Evolutionary conservation across 2,329 filamentous ascomycete species (phyloP).

Genomic region (Verticillium klebahnii): DNA sequence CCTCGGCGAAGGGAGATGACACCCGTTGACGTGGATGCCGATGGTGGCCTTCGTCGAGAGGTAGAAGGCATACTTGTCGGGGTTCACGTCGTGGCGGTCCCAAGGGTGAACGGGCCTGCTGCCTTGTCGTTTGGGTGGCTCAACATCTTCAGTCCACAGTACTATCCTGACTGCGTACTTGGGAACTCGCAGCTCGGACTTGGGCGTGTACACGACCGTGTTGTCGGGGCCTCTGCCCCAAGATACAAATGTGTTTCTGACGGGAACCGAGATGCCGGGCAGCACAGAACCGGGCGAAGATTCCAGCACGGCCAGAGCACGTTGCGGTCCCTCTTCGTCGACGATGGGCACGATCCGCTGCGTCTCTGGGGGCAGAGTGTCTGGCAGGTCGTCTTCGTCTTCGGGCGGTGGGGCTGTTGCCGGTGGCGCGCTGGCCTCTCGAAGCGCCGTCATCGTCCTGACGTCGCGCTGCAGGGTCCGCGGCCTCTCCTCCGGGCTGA

Average conservation of each 20-base stretch:
- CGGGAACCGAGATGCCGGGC: constrained; percentile 55
- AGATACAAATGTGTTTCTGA: constrained; percentile 64
- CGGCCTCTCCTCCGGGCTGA: constrained; percentile 8
- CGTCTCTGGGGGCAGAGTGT: constrained; percentile 30
- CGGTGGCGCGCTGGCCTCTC: constrained; percentile 19
- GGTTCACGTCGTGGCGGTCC: constrained; percentile 27
- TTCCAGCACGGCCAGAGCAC: constrained; percentile 59
- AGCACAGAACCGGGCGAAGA: constrained; percentile 63
- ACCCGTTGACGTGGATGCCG: constrained; percentile 73
- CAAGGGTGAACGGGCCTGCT: constrained; percentile 36
- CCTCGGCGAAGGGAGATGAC: constrained; percentile 55
- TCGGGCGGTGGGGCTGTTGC: constrained; percentile 17
- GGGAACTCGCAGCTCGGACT: constrained; percentile 66
- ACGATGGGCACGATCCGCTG: constrained; percentile 28
- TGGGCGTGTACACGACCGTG: constrained; percentile 60
- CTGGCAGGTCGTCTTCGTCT: constrained; percentile 23
- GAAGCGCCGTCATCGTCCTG: constrained; percentile 17
- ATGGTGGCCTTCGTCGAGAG: constrained; percentile 75
- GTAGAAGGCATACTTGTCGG: constrained; percentile 61
- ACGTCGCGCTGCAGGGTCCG: constrained; percentile 17
- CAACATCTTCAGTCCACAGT: constrained; percentile 66
- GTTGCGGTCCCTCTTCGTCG: constrained; percentile 26
- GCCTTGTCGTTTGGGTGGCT: constrained; percentile 50
- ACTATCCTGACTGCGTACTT: constrained; percentile 77
- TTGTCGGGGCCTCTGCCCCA: constrained; percentile 73